Conservation (phyloP, 805 yeast genomes). For the Peterozyma toletana region DNA sequence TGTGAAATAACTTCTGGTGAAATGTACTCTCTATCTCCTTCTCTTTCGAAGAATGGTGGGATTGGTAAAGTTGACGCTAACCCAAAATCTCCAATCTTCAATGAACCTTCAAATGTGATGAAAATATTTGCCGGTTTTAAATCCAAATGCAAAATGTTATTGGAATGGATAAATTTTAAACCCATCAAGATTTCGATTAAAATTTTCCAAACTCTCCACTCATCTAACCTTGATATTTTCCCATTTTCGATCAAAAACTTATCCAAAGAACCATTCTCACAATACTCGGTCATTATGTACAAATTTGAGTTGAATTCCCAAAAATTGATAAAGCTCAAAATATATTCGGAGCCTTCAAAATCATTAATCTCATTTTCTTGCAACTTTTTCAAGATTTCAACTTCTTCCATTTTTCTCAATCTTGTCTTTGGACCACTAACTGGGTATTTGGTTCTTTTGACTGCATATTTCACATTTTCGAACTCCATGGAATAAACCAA, state of each 20-base stretch:
- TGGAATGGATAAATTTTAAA: slow-evolving; percentile 69
- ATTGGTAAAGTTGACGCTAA: slow-evolving; percentile 81
- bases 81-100: slow-evolving; percentile 96
- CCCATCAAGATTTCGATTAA: slow-evolving; percentile 79
- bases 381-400: slow-evolving; percentile 50
- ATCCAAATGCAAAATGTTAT: slow-evolving; percentile 77
- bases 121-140: slow-evolving; percentile 93
- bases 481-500: slow-evolving; percentile 76
- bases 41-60: slow-evolving; percentile 71
- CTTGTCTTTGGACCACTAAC: slow-evolving; percentile 52
- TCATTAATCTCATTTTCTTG: slow-evolving; percentile 31
- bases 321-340: slow-evolving; percentile 71
- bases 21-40: slow-evolving; percentile 95
- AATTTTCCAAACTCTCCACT: slow-evolving; percentile 97
- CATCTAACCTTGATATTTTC: slow-evolving; percentile 74
- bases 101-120: slow-evolving; percentile 87
- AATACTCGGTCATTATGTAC: slow-evolving; percentile 90
- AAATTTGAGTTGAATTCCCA: slow-evolving; percentile 76
- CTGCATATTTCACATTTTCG: slow-evolving; percentile 68
- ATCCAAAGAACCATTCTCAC: slow-evolving; percentile 86
- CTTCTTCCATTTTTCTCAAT: slow-evolving; percentile 63
- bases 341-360: slow-evolving; percentile 67
- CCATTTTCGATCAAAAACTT: slow-evolving; percentile 74
- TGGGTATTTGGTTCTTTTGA: slow-evolving; percentile 75
- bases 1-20: slow-evolving; percentile 91